Conservation (phyloP, 192 early-diverging fungal genomes). For the Endogone sp. region DNA sequence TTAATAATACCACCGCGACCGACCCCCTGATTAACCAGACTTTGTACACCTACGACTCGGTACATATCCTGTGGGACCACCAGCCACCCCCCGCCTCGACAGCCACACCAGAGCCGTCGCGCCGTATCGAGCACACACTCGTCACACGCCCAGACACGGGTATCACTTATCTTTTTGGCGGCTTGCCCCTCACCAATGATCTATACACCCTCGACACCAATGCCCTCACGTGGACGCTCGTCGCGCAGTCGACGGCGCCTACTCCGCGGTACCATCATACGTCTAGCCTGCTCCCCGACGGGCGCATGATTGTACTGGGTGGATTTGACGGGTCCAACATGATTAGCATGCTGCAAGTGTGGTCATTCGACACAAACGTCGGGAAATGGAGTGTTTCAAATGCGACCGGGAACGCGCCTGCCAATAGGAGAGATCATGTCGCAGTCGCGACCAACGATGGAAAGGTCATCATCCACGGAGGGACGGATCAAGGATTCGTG, state of each 20-base stretch:
- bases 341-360: slow-evolving; percentile 7
- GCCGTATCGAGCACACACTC: slow-evolving; percentile 14
- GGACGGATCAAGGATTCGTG: not conserved
- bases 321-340: slow-evolving; percentile 11
- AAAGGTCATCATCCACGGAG: slow-evolving; percentile 22
- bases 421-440: slow-evolving; percentile 13
- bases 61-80: not conserved
- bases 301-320: slow-evolving; percentile 22
- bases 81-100: not conserved
- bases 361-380: slow-evolving; percentile 12
- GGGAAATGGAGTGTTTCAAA: not conserved
- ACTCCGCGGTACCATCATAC: slow-evolving; percentile 19
- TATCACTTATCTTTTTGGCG: slow-evolving; percentile 20
- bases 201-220: slow-evolving; percentile 17
- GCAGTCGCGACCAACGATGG: slow-evolving; percentile 8
- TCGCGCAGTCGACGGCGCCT: slow-evolving; percentile 3
- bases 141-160: slow-evolving; percentile 6
- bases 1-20: no score
- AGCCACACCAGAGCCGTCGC: not conserved
- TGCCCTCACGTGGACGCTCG: slow-evolving; percentile 9
- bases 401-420: slow-evolving; percentile 10
- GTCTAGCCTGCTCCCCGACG: slow-evolving; percentile 14
- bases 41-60: not conserved
- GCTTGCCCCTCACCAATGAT: slow-evolving; percentile 14
- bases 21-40: no score